Percentiles rank a stretch among this genome's conserved stretches.
phyloP scores from a whole-genome alignment of 257 asterid species.

The Mentha longifolia region DNA sequence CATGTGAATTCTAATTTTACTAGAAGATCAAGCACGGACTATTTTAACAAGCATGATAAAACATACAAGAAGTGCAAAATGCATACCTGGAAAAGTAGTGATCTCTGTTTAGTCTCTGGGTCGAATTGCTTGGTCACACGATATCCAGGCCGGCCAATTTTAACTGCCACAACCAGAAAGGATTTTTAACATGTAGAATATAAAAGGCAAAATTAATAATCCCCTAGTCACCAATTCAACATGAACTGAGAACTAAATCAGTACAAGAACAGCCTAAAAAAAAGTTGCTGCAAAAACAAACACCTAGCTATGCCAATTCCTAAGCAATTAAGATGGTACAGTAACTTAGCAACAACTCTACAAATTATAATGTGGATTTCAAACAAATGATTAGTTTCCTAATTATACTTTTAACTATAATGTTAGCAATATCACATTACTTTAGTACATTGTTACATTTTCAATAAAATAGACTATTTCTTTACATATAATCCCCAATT shows the following conservation, averaged over 20 bases:
- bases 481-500: neutral
- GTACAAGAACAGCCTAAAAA: constrained; percentile 5
- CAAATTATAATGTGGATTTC: neutral
- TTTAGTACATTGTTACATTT: neutral
- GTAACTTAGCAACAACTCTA: constrained; percentile 3
- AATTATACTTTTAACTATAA: neutral
- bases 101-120: constrained; percentile 93
- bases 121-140: constrained; percentile 95
- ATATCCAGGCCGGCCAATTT: constrained; percentile 97
- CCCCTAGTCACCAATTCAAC: neutral
- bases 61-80: neutral
- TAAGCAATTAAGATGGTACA: neutral
- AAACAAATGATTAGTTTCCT: no score
- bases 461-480: neutral
- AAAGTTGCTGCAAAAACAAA: constrained; percentile 14
- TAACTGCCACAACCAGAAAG: constrained; percentile 57
- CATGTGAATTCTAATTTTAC: constrained; percentile 10
- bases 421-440: neutral
- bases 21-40: neutral
- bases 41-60: constrained; percentile 1
- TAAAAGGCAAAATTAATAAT: constrained; percentile 9
- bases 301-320: neutral
- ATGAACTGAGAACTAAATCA: neutral
- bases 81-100: constrained; percentile 87
- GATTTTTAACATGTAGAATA: neutral